A percentile compares a stretch with the other conserved stretches of the same genome.
Evolutionary conservation across 2,329 filamentous ascomycete species (phyloP).

Genomic region (Aspergillus pseudoglaucus): DNA sequence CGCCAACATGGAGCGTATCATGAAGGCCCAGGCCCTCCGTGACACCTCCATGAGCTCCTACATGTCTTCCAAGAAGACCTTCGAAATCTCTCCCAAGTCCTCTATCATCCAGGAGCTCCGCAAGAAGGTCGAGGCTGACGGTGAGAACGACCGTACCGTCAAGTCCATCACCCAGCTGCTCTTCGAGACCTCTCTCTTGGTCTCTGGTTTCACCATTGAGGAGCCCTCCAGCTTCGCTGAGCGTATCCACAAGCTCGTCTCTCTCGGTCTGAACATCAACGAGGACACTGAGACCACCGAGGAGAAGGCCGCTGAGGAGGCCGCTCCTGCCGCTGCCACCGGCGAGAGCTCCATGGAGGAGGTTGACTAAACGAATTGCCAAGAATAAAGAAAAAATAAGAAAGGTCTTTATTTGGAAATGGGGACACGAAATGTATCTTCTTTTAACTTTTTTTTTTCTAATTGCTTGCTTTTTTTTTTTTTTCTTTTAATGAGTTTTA

Average conservation of each 20-base stretch:
- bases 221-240: constrained; percentile 97
- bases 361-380: constrained; percentile 72
- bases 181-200: constrained; percentile 96
- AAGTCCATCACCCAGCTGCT: constrained; percentile 98
- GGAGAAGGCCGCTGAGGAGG: constrained; percentile 48
- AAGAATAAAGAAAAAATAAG: background rate
- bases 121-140: constrained; percentile 97
- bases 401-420: constrained; percentile 6
- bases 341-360: constrained; percentile 99
- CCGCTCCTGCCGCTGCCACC: constrained; percentile 57
- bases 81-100: constrained; percentile 99
- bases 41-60: constrained; percentile 99
- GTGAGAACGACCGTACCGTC: constrained; percentile 97
- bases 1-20: constrained; percentile 99
- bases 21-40: constrained; percentile 99
- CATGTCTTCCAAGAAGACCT: constrained; percentile 99
- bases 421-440: constrained; percentile 6
- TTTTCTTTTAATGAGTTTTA: constrained; percentile 6
- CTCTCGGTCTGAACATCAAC: constrained; percentile 93
- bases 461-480: constrained; percentile 5
- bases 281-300: constrained; percentile 73
- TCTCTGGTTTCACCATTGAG: constrained; percentile 99
- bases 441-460: background rate
- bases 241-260: constrained; percentile 99
- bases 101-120: constrained; percentile 98